A percentile compares a stretch with the other conserved stretches of the same genome.
Evolutionary conservation across 345 rosid genomes (phyloP).

Genomic region (Bruguiera parviflora): DNA sequence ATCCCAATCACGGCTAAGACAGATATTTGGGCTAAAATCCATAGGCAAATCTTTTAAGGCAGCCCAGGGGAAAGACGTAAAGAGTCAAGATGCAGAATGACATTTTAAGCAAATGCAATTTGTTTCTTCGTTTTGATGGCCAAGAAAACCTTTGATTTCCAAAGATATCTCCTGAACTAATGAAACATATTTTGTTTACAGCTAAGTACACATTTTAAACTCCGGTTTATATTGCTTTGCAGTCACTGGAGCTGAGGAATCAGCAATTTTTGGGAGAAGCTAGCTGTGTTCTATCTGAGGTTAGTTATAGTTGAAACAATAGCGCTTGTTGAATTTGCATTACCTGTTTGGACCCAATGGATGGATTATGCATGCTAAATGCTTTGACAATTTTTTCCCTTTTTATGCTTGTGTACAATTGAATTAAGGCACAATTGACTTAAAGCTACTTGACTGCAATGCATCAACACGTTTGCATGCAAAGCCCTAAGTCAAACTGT

Average conservation of each 20-base stretch:
- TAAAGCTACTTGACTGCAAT: background rate
- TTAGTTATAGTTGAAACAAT: background rate
- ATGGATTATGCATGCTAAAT: background rate
- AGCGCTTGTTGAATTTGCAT: background rate
- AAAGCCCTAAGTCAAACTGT: background rate
- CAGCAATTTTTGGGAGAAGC: constrained; percentile 86
- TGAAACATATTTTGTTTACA: too few species aligned
- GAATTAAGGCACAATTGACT: background rate
- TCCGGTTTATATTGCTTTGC: constrained; percentile 18
- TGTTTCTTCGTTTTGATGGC: too few species aligned
- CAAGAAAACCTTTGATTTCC: too few species aligned
- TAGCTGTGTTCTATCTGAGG: constrained; percentile 47
- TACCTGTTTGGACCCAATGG: too few species aligned
- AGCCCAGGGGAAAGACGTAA: too few species aligned
- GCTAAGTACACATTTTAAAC: background rate
- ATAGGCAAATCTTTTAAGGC: too few species aligned
- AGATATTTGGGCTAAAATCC: too few species aligned
- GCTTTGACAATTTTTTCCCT: constrained; percentile 1
- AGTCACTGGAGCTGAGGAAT: constrained; percentile 56
- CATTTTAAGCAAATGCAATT: too few species aligned
- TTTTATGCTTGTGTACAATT: background rate
- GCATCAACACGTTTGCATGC: background rate
- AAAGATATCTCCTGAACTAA: too few species aligned
- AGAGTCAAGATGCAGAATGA: too few species aligned
- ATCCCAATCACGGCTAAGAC: too few species aligned